Conservation (phyloP, 768 basidiomycete genomes). For the Boletus edulis region DNA sequence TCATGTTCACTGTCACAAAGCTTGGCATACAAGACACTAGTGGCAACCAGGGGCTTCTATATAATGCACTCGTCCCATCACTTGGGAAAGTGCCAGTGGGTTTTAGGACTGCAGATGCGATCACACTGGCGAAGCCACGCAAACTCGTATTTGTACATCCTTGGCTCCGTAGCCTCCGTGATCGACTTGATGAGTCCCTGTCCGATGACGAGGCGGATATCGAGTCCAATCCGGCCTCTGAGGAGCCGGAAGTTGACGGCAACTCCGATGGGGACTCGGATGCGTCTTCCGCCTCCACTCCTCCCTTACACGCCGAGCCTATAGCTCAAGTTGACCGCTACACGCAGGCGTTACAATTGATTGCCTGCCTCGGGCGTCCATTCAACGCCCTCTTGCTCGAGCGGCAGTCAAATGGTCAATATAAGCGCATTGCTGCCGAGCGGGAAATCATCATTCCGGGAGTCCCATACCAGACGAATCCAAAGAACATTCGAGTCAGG, state of each 20-base stretch:
- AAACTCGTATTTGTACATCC: constrained; percentile 5
- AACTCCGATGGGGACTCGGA: too few relatives aligned
- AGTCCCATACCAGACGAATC: neutral
- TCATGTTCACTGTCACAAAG: neutral
- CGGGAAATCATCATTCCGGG: neutral
- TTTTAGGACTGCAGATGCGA: neutral
- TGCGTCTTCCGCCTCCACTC: neutral
- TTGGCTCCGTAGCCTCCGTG: constrained; percentile 5
- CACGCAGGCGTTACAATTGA: neutral
- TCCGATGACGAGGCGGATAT: neutral
- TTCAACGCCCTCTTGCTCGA: constrained; percentile 5
- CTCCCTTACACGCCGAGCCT: neutral
- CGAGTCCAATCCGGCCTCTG: neutral
- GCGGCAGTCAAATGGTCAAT: neutral
- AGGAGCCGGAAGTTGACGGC: neutral
- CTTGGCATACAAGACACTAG: neutral
- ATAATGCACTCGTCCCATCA: neutral
- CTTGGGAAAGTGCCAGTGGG: constrained; percentile 2
- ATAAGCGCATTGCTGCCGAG: neutral
- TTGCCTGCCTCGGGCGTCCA: neutral
- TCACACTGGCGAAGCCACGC: neutral
- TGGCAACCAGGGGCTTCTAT: neutral
- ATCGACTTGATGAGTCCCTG: neutral
- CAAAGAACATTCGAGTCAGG: neutral
- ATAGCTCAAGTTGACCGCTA: neutral